Evolutionary conservation across 495 filamentous ascomycete species (phyloP).

Genomic region (Cercophora newfieldiana): DNA sequence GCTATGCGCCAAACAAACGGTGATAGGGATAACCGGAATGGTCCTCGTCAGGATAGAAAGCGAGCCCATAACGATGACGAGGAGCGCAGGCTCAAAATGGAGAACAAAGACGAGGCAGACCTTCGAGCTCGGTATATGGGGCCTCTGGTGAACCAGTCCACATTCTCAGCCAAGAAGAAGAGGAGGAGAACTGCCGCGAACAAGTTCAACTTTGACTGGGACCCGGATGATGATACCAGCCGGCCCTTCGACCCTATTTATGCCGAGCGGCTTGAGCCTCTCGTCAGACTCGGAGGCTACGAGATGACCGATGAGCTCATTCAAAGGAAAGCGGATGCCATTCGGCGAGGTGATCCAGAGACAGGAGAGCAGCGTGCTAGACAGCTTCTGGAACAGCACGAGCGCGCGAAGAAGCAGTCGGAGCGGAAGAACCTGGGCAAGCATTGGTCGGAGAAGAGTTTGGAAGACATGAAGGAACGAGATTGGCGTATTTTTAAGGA

Average conservation of each 20-base stretch:
- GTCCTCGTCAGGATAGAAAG: slow-evolving; percentile 28
- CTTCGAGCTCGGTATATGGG: slow-evolving; percentile 91
- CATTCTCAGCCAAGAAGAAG: slow-evolving; percentile 96
- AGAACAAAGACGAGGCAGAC: slow-evolving; percentile 75
- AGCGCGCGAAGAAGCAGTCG: slow-evolving; percentile 60
- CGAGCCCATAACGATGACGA: slow-evolving; percentile 31
- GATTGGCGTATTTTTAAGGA: slow-evolving; percentile 99
- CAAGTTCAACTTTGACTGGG: slow-evolving; percentile 99
- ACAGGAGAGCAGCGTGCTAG: slow-evolving; percentile 75
- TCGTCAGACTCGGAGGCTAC: slow-evolving; percentile 79
- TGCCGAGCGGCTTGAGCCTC: slow-evolving; percentile 62
- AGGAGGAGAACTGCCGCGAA: slow-evolving; percentile 87
- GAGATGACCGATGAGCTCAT: slow-evolving; percentile 69
- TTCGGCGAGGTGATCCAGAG: slow-evolving; percentile 77
- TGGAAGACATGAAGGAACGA: slow-evolving; percentile 95
- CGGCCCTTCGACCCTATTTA: slow-evolving; percentile 88
- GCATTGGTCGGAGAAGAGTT: slow-evolving; percentile 96
- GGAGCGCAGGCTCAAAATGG: slow-evolving; percentile 55
- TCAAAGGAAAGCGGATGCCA: slow-evolving; percentile 71
- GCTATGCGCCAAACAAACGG: slow-evolving; percentile 65
- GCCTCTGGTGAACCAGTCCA: slow-evolving; percentile 80
- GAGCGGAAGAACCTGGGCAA: slow-evolving; percentile 76
- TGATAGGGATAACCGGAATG: slow-evolving; percentile 48
- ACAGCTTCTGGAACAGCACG: slow-evolving; percentile 79
- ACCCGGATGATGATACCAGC: slow-evolving; percentile 92